A percentile compares a stretch with the other conserved stretches of the same genome.
These are phyloP conservation scores for Mycena maculata DNA, from an alignment of 768 basidiomycete species.

Conservation along the genomic window DNA sequence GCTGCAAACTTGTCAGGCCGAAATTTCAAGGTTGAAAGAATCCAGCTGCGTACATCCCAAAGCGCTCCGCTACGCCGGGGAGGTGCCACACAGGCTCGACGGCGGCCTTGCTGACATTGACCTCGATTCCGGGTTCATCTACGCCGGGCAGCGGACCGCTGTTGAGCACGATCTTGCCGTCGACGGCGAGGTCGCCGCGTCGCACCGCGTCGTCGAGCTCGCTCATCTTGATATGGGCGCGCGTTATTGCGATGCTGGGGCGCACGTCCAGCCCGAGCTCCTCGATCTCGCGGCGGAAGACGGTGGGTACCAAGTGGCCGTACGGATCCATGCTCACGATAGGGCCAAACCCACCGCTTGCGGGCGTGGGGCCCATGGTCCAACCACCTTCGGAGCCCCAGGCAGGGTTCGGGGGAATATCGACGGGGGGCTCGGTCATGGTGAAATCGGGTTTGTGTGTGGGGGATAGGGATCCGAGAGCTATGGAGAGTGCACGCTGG, in stretches of 20 bases:
- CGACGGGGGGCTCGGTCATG: conserved; percentile 86
- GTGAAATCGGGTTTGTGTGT: conserved; percentile 86
- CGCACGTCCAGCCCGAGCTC: conserved; percentile 82
- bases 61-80: conserved; percentile 93
- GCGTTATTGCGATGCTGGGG: conserved; percentile 94
- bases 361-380: conserved; percentile 56
- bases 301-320: conserved; percentile 86
- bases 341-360: conserved; percentile 27
- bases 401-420: conserved; percentile 77
- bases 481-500: conserved; percentile 93
- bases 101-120: conserved; percentile 91
- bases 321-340: conserved; percentile 96
- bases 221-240: conserved; percentile 93
- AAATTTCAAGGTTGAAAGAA: neutral
- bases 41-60: conserved; percentile 77
- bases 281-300: conserved; percentile 72
- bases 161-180: conserved; percentile 85
- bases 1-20: conserved; percentile 47
- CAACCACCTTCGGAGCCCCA: conserved; percentile 59
- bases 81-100: conserved; percentile 98
- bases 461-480: conserved; percentile 85
- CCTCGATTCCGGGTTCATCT: conserved; percentile 88
- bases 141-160: conserved; percentile 71
- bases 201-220: conserved; percentile 88
- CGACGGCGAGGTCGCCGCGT: conserved; percentile 77